Evolutionary conservation across 2,329 filamentous ascomycete genomes (phyloP).

Genomic region (Aureobasidium sp.): DNA sequence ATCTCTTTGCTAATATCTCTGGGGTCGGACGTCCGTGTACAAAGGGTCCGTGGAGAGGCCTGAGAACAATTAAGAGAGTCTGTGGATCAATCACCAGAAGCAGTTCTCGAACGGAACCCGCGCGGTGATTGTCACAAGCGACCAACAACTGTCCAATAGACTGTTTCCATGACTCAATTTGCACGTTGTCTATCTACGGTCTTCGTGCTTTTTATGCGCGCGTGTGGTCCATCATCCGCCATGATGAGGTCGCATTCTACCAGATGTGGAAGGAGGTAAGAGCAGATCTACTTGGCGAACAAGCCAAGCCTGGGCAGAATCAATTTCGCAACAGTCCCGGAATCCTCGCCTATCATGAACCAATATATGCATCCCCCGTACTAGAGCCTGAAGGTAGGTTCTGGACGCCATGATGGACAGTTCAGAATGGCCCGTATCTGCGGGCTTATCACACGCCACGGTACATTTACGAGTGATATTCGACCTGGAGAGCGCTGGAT

Average conservation of each 20-base stretch:
- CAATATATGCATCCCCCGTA: not conserved
- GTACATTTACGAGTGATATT: not conserved
- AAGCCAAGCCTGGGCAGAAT: not conserved
- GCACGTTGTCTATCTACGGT: not conserved
- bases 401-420: conserved; percentile 9
- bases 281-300: not conserved
- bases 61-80: not conserved
- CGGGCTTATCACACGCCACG: conserved; percentile 2
- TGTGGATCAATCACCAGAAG: not conserved
- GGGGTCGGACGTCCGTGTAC: conserved; percentile 3
- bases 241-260: conserved; percentile 12
- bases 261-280: conserved; percentile 6
- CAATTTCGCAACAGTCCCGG: not conserved
- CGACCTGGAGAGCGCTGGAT: not conserved
- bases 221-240: conserved; percentile 1
- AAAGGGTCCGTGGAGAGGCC: conserved; percentile 2
- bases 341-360: conserved; percentile 4
- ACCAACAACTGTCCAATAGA: not conserved
- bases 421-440: not conserved
- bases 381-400: conserved; percentile 4
- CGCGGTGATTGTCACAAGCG: not conserved
- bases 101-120: not conserved
- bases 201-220: conserved; percentile 14
- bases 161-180: conserved; percentile 1
- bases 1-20: conserved; percentile 13